Conservation (phyloP, 1,284 basidiomycete genomes). For the Sanguinoderma infundibulare region DNA sequence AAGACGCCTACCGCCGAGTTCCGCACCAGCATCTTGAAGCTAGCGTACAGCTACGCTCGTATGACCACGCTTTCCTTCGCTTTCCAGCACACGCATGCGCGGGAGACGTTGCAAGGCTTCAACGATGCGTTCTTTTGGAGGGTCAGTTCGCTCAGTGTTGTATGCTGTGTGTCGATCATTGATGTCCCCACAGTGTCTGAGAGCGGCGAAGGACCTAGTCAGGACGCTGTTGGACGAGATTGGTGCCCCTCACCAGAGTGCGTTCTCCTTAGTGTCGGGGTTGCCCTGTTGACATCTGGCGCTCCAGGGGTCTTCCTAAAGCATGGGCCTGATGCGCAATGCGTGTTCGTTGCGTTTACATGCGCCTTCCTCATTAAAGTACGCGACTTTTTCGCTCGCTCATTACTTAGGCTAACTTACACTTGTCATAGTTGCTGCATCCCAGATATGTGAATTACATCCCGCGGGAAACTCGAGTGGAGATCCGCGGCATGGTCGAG, state of each 20-base stretch:
- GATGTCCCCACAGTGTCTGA: conserved; percentile 50
- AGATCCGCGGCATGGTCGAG: conserved; percentile 65
- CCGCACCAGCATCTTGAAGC: conserved; percentile 63
- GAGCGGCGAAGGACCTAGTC: conserved; percentile 67
- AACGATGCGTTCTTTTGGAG: conserved; percentile 59
- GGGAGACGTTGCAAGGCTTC: conserved; percentile 57
- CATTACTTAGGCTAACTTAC: neutral
- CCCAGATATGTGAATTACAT: conserved; percentile 71
- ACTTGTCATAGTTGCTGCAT: conserved; percentile 60
- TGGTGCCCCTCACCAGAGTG: conserved; percentile 58
- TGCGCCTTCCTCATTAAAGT: conserved; percentile 82
- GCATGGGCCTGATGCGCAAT: conserved; percentile 83
- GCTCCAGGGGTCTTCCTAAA: conserved; percentile 59
- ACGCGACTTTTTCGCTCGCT: conserved; percentile 9
- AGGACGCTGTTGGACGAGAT: conserved; percentile 66
- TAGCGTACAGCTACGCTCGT: conserved; percentile 72
- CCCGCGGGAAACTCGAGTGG: conserved; percentile 55
- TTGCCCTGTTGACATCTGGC: neutral
- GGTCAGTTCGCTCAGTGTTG: conserved; percentile 44
- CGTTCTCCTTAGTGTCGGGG: conserved; percentile 26
- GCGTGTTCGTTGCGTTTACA: conserved; percentile 85
- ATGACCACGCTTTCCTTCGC: conserved; percentile 74
- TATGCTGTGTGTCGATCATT: neutral
- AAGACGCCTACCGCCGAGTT: conserved; percentile 57
- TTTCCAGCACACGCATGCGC: conserved; percentile 75